Conservation (phyloP, 169 alveolate species). For the Plasmodium coatneyi region DNA sequence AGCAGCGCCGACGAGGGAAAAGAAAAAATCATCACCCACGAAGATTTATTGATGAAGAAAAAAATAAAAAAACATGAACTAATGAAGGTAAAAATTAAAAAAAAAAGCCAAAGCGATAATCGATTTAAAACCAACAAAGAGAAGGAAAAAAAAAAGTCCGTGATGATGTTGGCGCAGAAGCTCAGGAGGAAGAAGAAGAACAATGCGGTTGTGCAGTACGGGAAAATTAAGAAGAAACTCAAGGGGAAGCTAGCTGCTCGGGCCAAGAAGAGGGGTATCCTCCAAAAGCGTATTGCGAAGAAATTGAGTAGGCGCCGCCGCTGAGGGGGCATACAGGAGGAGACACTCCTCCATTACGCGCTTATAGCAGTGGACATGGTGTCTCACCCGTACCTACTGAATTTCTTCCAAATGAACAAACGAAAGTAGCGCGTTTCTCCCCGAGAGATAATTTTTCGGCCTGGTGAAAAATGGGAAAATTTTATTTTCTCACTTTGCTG, state of each 20-base stretch:
- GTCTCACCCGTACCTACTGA: not conserved
- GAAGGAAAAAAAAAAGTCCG: slow-evolving; percentile 50
- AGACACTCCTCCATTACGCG: not conserved
- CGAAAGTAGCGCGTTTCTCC: not conserved
- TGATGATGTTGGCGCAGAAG: slow-evolving; percentile 56
- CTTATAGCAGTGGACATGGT: not conserved
- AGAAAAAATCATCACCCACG: slow-evolving; percentile 44
- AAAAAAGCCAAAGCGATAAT: not conserved
- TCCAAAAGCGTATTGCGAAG: slow-evolving; percentile 36
- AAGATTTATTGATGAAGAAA: slow-evolving; percentile 27
- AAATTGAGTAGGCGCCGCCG: slow-evolving; percentile 47
- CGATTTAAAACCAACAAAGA: slow-evolving; percentile 60
- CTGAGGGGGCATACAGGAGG: not conserved
- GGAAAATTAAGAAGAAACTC: slow-evolving; percentile 47
- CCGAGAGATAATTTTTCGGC: not conserved
- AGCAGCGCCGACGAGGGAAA: slow-evolving; percentile 4
- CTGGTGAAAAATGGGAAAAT: not conserved
- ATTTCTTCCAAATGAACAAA: not conserved
- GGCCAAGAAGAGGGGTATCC: slow-evolving; percentile 49
- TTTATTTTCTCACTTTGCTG: too few relatives aligned
- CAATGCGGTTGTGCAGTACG: slow-evolving; percentile 35
- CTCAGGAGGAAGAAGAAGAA: slow-evolving; percentile 31
- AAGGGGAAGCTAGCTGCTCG: slow-evolving; percentile 61
- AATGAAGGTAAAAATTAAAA: slow-evolving; percentile 20
- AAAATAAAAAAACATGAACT: slow-evolving; percentile 32